Evolutionary conservation across 164 flowering plant genomes (phyloP).

Genomic region (Santalum album): DNA sequence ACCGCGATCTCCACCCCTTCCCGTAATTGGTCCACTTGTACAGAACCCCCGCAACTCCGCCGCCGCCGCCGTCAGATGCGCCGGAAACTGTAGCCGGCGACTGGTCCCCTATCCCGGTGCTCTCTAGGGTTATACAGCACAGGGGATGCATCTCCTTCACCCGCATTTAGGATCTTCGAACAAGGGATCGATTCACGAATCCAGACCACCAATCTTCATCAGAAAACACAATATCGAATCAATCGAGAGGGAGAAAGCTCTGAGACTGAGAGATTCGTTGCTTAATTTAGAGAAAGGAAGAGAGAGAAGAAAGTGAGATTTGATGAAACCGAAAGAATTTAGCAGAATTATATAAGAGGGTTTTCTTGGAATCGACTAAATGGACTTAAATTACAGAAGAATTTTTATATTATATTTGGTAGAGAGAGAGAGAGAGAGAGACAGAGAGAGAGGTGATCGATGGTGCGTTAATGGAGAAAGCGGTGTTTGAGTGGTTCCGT

Average conservation of each 20-base stretch:
- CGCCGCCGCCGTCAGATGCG: conserved; percentile 48
- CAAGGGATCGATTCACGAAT: neutral
- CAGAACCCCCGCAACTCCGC: conserved; percentile 62
- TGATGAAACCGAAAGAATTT: neutral
- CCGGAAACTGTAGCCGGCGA: conserved; percentile 24
- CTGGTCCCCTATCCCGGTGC: conserved; percentile 33
- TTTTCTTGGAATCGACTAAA: neutral
- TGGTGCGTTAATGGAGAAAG: neutral
- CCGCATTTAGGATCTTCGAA: conserved; percentile 34
- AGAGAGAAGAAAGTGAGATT: conserved; percentile 4
- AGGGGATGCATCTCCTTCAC: conserved; percentile 80
- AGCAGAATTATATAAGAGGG: neutral
- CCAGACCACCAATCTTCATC: neutral
- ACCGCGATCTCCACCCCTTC: conserved; percentile 93
- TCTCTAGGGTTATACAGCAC: conserved; percentile 73
- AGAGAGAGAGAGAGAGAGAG: no score
- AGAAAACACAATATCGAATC: neutral
- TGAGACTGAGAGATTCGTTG: conserved; percentile 22
- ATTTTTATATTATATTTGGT: no score
- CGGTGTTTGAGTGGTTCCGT: neutral
- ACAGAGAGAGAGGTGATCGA: neutral
- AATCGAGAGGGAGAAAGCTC: conserved; percentile 11
- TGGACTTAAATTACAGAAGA: no score
- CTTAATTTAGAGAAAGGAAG: neutral
- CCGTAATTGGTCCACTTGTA: conserved; percentile 95